Conservation (phyloP, 148 eudicot genomes). For the Diospyros lotus region DNA sequence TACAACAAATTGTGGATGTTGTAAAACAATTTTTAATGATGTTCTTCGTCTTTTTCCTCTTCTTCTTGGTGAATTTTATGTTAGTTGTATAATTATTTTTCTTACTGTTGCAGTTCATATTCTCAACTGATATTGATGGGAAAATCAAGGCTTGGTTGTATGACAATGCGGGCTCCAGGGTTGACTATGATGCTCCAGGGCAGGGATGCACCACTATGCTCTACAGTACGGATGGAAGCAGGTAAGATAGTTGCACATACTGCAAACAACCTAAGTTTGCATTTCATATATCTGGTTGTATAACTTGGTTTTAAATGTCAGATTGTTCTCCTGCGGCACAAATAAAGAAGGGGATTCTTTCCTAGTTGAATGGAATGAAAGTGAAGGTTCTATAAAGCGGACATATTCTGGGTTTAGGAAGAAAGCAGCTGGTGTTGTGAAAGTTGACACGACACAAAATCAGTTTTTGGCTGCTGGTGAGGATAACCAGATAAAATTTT, state of each 20-base stretch:
- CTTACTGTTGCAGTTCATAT: slow-evolving; percentile 39
- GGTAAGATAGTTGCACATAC: slow-evolving; percentile 22
- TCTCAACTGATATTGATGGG: slow-evolving; percentile 59
- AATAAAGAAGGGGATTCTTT: slow-evolving; percentile 58
- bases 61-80: too few relatives aligned
- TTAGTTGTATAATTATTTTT: background rate
- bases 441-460: slow-evolving; percentile 54
- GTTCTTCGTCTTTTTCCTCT: too few relatives aligned
- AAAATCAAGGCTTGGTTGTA: slow-evolving; percentile 65
- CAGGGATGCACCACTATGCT: slow-evolving; percentile 56
- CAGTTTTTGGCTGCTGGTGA: slow-evolving; percentile 63
- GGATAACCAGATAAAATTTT: slow-evolving; percentile 56
- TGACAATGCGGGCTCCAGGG: slow-evolving; percentile 60
- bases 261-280: background rate
- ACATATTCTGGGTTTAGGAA: slow-evolving; percentile 51
- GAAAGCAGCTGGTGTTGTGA: slow-evolving; percentile 50
- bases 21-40: too few relatives aligned
- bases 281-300: background rate
- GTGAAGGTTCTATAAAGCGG: slow-evolving; percentile 58
- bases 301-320: slow-evolving; percentile 9
- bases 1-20: too few relatives aligned
- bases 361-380: slow-evolving; percentile 66
- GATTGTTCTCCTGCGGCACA: slow-evolving; percentile 61
- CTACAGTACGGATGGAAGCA: slow-evolving; percentile 56
- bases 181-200: slow-evolving; percentile 67